Evolutionary conservation across 1,284 basidiomycete genomes (phyloP).

Genomic region (Apiotrichum laibachii): DNA sequence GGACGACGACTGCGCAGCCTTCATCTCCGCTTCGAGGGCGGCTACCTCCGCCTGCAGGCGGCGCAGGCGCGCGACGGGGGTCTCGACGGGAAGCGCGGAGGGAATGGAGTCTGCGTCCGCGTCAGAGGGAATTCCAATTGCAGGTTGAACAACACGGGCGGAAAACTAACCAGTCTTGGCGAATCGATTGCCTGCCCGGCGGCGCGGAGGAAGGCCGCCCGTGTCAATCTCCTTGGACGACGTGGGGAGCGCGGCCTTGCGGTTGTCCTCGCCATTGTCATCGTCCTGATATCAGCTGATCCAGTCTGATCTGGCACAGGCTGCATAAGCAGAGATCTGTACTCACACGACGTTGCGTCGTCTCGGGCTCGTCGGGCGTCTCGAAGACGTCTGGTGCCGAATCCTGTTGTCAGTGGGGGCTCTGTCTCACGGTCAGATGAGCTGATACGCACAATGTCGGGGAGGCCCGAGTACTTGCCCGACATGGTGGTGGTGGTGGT

Average conservation of each 20-base stretch:
- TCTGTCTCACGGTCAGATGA: not conserved
- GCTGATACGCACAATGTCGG: constrained; percentile 71
- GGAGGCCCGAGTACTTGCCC: constrained; percentile 79
- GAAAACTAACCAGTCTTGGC: not conserved
- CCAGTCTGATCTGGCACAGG: not conserved
- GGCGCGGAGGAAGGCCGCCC: constrained; percentile 13
- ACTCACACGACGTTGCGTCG: constrained; percentile 31
- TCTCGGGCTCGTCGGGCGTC: constrained; percentile 65
- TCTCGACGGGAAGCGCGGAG: constrained; percentile 1
- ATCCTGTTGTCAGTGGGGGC: constrained; percentile 58
- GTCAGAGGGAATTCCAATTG: not conserved
- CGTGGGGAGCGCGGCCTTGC: not conserved
- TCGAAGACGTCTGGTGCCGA: constrained; percentile 89
- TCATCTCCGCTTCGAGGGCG: constrained; percentile 53
- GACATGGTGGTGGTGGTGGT: constrained; percentile 25
- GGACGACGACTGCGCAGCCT: not conserved
- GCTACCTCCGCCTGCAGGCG: constrained; percentile 53
- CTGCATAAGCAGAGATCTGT: not conserved
- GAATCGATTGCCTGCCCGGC: not conserved
- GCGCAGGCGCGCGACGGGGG: constrained; percentile 43
- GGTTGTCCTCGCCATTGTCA: constrained; percentile 15
- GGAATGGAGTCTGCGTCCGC: not conserved
- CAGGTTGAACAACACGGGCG: not conserved
- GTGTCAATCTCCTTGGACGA: constrained; percentile 10
- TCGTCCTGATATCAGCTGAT: constrained; percentile 10